Percentiles rank a stretch among this genome's conserved stretches.
phyloP scores from a whole-genome alignment of 2,329 filamentous ascomycete species.

The Podosphaera fusca region DNA sequence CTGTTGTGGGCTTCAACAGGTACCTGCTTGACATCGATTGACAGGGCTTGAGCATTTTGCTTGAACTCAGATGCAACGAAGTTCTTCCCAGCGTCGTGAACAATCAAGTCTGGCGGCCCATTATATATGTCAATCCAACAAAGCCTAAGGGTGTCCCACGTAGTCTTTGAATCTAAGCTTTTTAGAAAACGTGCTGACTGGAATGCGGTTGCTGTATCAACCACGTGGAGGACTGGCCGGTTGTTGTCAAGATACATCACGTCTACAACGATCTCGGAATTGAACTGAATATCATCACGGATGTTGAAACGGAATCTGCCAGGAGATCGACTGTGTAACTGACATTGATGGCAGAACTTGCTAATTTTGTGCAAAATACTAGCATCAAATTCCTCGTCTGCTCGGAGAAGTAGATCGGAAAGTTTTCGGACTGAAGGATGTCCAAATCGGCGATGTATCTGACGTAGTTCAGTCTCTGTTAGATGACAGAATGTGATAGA shows the following conservation, averaged over 20 bases:
- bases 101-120: not conserved
- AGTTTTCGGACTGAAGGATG: not conserved
- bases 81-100: slow-evolving; percentile 1
- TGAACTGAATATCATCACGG: not conserved
- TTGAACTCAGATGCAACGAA: slow-evolving; percentile 3
- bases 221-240: no score
- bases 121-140: slow-evolving; percentile 3
- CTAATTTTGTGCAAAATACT: no score
- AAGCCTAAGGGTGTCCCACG: slow-evolving; percentile 1
- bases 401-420: not conserved
- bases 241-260: slow-evolving; percentile 1
- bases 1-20: no score
- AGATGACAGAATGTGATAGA: not conserved
- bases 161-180: not conserved
- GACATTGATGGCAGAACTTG: no score
- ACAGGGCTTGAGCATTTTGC: not conserved
- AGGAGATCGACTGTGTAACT: no score
- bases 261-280: not conserved
- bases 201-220: no score
- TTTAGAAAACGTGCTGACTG: no score
- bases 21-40: not conserved
- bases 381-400: no score
- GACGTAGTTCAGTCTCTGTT: not conserved
- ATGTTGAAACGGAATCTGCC: not conserved
- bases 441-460: not conserved